phyloP scores from a whole-genome alignment of 2,329 filamentous ascomycete genomes.

The Aspergillus aculeatus region DNA sequence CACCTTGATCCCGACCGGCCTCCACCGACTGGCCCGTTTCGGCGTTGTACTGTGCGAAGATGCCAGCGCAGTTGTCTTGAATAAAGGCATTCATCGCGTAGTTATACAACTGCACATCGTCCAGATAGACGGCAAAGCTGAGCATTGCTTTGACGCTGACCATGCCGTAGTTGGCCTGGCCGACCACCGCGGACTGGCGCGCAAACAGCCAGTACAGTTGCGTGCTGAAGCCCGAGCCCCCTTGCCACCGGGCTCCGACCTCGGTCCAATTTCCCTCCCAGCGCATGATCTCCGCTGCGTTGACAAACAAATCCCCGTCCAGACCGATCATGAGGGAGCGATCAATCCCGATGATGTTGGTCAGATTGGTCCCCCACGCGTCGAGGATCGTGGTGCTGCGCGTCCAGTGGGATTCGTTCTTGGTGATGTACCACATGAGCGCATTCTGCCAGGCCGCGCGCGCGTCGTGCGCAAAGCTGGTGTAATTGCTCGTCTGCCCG shows the following conservation, averaged over 20 bases:
- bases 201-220: slow-evolving; percentile 47
- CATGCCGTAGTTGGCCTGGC: slow-evolving; percentile 48
- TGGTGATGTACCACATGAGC: slow-evolving; percentile 39
- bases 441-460: slow-evolving; percentile 3
- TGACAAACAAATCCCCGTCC: slow-evolving; percentile 43
- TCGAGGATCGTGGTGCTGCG: slow-evolving; percentile 39
- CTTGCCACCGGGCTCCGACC: slow-evolving; percentile 33
- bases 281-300: slow-evolving; percentile 48
- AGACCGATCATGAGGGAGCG: slow-evolving; percentile 39
- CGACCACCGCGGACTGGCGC: slow-evolving; percentile 38
- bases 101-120: slow-evolving; percentile 44
- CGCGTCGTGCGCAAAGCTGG: neutral
- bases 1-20: slow-evolving; percentile 38
- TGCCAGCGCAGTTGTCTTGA: slow-evolving; percentile 40
- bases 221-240: slow-evolving; percentile 39
- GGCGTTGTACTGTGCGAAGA: slow-evolving; percentile 28
- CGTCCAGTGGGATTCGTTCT: slow-evolving; percentile 36
- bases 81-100: slow-evolving; percentile 40
- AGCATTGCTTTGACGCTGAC: slow-evolving; percentile 42
- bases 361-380: slow-evolving; percentile 20
- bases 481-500: slow-evolving; percentile 1
- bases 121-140: slow-evolving; percentile 43
- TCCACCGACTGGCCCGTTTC: slow-evolving; percentile 40
- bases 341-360: slow-evolving; percentile 19
- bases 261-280: slow-evolving; percentile 46